Evolutionary conservation across 148 eudicot genomes (phyloP), one percentile per base, ranked within the genome.

Genomic region (Rhododendron ovatum): DNA sequence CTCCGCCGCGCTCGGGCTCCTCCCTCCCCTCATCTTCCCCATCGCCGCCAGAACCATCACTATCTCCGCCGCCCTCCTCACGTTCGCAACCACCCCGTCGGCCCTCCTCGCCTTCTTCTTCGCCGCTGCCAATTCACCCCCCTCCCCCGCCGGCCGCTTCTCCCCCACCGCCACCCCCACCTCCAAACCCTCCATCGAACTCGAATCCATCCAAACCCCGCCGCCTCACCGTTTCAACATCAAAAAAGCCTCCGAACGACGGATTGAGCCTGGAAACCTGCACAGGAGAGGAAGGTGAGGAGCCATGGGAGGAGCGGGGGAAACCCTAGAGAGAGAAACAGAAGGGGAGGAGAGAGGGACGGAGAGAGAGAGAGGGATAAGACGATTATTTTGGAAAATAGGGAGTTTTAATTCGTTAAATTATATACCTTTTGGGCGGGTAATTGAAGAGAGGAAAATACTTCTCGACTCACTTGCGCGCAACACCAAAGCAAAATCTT

Each of bases 11-110:
- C 92, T 91, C 33, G 98, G 98, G 10, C 87, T 89, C 85, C 85
- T 91, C 45, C 98, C 98, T 17, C 93, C 96, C 87, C 99, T 92
- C 95, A 97, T 93, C 87, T 86, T 93, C 89, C 92, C 95, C 95
- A 95, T 92, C 12, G 99, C 94, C 20, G 98, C 91, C 88, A 97
- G 80, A 14, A 94, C 98, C 86, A 97, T 30, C 87, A 94, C 95
- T 10, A 94, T 90, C 91, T 95, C 99, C 77, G 98, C 99, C 73
- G 95, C 95, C 86, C 87, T 90, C 91, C 57, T 91, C 89, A 95
- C 73, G 86, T 87, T 89, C 81, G 55, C 85, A 13, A 75, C 87
- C 90, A 74, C 53, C 17, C 76, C 50, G 26, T 65, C 75, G 1
- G 89, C 84, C 12, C 61, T 82, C 89, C 80, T 86, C 69, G 81